Base-by-base conservation (phyloP, 306 rosid species). In the Ammopiptanthus mongolicus region DNA sequence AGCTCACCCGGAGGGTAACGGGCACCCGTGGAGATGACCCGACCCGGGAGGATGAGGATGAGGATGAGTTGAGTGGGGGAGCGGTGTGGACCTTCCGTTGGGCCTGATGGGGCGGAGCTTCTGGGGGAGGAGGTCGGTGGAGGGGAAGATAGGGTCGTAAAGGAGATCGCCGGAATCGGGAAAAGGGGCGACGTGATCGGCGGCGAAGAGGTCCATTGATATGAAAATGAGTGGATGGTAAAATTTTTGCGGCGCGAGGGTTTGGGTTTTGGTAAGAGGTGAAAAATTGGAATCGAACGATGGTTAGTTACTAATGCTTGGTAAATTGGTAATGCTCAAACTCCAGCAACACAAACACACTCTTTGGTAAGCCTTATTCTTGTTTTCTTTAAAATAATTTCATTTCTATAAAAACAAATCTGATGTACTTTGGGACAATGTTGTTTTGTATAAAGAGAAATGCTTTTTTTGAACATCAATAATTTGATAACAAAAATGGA, bases 71-170 rank as follows among this genome's bases (percentile, higher is more conserved):
- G 37, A 33, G 6, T 6, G 5, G 37, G 2, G 46, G 46, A 39
- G 46, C 3, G 48, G 15, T 0, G 48, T 2, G 14, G 48, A 12
- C n/a, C 3, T 42, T 22, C 56, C 79, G 81, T 44, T 76, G 85
- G 72, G 74, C 74, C 98, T 76, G 65, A 91, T 86, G 8, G 98
- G 96, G 10, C 92, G 96, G 75, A 95, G 98, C 75, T 91, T 95
- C 82, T 88, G 97, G n/a, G 84, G 84, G 65, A 65, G 67, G 65
- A 67, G 48, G 31, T 62, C 73, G 79, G 77, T 51, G 46, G 70
- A 5, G 17, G 50, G 0, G 11, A 44, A 12, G 6, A 12, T 4
- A 3, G 15, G 5, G 48, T 42, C 60, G 84, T 73, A 91, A 25
- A 88, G 76, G 47, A 89, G 84, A 75, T 86, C 85, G n/a, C 88